Conservation (phyloP, 805 yeast species). For the Candida yuanshanica region DNA sequence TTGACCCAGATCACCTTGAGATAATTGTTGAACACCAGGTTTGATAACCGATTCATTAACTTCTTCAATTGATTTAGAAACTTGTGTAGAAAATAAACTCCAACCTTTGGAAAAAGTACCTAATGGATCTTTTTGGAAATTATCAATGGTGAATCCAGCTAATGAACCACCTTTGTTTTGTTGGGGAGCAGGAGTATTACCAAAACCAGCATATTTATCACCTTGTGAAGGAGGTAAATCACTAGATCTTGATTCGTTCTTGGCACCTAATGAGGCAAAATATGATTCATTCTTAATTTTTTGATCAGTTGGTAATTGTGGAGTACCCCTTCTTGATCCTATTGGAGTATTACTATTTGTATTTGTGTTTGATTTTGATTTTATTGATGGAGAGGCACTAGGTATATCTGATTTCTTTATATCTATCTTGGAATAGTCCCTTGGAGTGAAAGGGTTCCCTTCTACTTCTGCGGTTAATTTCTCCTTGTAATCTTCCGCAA, state of each 20-base stretch:
- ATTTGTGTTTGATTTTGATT: neutral
- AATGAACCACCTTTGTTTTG: constrained; percentile 35
- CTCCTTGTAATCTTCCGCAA: constrained; percentile 92
- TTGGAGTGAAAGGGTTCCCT: constrained; percentile 57
- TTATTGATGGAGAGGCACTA: constrained; percentile 3
- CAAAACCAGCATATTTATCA: constrained; percentile 89
- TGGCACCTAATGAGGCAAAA: constrained; percentile 72
- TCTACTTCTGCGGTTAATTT: constrained; percentile 70
- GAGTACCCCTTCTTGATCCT: constrained; percentile 38
- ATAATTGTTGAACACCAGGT: constrained; percentile 81
- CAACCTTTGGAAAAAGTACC: constrained; percentile 92
- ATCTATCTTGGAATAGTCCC: constrained; percentile 45
- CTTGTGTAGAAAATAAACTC: constrained; percentile 86
- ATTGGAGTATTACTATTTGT: constrained; percentile 22
- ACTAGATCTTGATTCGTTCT: constrained; percentile 68
- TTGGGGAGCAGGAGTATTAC: constrained; percentile 61
- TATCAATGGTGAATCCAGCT: constrained; percentile 57
- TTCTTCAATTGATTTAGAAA: constrained; percentile 75
- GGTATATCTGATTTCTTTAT: constrained; percentile 19
- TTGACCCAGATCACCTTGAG: constrained; percentile 69
- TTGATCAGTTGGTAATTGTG: constrained; percentile 23
- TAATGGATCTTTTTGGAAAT: constrained; percentile 75
- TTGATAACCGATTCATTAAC: constrained; percentile 85
- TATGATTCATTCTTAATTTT: constrained; percentile 69
- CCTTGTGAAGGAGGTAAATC: constrained; percentile 89